phyloP scores from a whole-genome alignment of 75 land plant species.

The Azolla pinnata region DNA sequence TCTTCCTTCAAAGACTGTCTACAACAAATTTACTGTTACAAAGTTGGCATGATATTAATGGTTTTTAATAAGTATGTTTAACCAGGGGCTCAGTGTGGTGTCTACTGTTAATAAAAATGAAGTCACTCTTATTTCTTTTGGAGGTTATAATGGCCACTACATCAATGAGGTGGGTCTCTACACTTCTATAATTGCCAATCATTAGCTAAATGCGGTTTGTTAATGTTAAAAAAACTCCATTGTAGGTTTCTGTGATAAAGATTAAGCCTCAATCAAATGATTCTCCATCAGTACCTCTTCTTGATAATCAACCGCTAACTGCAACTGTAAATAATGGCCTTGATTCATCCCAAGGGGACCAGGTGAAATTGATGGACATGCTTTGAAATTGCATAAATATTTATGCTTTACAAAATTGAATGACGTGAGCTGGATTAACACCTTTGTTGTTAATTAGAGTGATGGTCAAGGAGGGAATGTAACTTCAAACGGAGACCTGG shows the following conservation, averaged over 20 bases:
- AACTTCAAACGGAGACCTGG: conserved; percentile 54
- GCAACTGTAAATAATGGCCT: no score
- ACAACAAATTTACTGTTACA: background rate
- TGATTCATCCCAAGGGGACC: no score
- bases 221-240: no score
- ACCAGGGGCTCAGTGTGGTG: conserved; percentile 77
- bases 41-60: background rate
- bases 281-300: no score
- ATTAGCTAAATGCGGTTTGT: no score
- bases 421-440: background rate
- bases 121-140: conserved; percentile 76
- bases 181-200: background rate
- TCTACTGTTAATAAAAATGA: conserved; percentile 48
- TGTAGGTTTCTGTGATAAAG: no score
- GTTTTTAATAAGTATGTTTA: background rate
- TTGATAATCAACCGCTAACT: no score
- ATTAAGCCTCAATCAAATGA: no score
- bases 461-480: no score
- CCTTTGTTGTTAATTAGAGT: conserved; percentile 4
- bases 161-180: conserved; percentile 61
- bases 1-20: background rate
- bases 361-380: no score
- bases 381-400: no score
- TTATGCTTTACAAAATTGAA: background rate
- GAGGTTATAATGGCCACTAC: conserved; percentile 95